Evolutionary conservation across 208 protist species (phyloP).

Genomic region (Blastocrithidia nonstop): DNA sequence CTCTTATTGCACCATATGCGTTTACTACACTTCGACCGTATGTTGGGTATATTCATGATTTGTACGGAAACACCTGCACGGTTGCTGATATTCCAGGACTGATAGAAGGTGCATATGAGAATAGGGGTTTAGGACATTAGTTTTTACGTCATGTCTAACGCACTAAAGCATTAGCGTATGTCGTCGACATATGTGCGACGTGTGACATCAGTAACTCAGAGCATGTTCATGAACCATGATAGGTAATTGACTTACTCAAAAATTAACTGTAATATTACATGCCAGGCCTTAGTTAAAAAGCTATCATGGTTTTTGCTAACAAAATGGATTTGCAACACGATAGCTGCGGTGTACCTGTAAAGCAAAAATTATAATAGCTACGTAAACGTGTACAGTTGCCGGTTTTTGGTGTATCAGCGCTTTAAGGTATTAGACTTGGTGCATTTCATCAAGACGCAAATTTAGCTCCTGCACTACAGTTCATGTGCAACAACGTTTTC

Average conservation of each 20-base stretch:
- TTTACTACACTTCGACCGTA: slow-evolving; percentile 87
- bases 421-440: slow-evolving; percentile 46
- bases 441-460: slow-evolving; percentile 27
- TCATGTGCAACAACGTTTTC: slow-evolving; percentile 59
- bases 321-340: slow-evolving; percentile 83
- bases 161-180: slow-evolving; percentile 68
- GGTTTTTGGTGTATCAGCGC: slow-evolving; percentile 83
- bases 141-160: slow-evolving; percentile 88
- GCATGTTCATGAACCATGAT: slow-evolving; percentile 52
- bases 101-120: slow-evolving; percentile 85
- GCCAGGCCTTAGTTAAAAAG: slow-evolving; percentile 38
- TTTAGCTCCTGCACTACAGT: slow-evolving; percentile 35
- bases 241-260: slow-evolving; percentile 61
- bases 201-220: slow-evolving; percentile 18
- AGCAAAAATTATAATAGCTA: slow-evolving; percentile 52
- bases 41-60: slow-evolving; percentile 70
- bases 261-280: slow-evolving; percentile 82
- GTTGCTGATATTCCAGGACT: slow-evolving; percentile 85
- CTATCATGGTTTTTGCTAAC: slow-evolving; percentile 78
- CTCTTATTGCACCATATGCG: slow-evolving; percentile 69
- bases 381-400: slow-evolving; percentile 34
- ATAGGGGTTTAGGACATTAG: slow-evolving; percentile 74
- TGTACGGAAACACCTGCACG: slow-evolving; percentile 68
- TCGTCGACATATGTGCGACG: slow-evolving; percentile 79
- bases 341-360: slow-evolving; percentile 14